Base-by-base conservation (phyloP, 805 yeast genomes). In the Cephaloascus fragrans region DNA sequence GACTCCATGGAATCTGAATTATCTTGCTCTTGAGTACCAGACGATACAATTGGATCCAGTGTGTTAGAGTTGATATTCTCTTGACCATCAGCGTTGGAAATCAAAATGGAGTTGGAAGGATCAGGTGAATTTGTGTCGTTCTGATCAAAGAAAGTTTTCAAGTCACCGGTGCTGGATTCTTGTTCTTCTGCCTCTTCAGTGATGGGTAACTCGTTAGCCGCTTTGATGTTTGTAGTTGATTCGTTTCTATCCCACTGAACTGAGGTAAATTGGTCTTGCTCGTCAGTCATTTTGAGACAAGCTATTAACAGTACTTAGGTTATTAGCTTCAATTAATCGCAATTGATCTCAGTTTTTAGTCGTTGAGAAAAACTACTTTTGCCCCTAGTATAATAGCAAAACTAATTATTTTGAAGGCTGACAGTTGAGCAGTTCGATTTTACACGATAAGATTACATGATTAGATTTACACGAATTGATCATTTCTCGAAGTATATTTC, bases 181-280 rank as follows among this genome's bases (percentile, higher is more conserved):
- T 23, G 28, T 6, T 23, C 28, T 23, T 23, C 28, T 23, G 12
- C 47, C 18, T 48, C 57, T 29, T 47, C 51, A 9, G 26, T 41
- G 20, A 42, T 46, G 28, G 45, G 38, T 36, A 39, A 41, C 35
- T 44, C 37, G 37, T 17, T 19, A n/a, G n/a, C n/a, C 12, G 28
- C 6, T 23, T 12, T 23, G 28, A 23, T 23, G 12, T 23, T 23
- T 23, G 28, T 6, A 8, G 28, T 23, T 23, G 28, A 23, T 23
- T 66, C 75, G 20, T 61, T 75, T 42, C 74, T 60, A 47, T 74
- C 79, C 77, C 76, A 74, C 47, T 69, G 75, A 37, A 74, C 71
- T 20, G 80, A 74, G 1, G 77, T 71, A 50, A 74, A 74, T 46
- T 73, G 73, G 45, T 73, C 78, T 37, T 67, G 33, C 8, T 31